Evolutionary conservation across 2,329 filamentous ascomycete genomes (phyloP).

Genomic region (Colletotrichum phormii): DNA sequence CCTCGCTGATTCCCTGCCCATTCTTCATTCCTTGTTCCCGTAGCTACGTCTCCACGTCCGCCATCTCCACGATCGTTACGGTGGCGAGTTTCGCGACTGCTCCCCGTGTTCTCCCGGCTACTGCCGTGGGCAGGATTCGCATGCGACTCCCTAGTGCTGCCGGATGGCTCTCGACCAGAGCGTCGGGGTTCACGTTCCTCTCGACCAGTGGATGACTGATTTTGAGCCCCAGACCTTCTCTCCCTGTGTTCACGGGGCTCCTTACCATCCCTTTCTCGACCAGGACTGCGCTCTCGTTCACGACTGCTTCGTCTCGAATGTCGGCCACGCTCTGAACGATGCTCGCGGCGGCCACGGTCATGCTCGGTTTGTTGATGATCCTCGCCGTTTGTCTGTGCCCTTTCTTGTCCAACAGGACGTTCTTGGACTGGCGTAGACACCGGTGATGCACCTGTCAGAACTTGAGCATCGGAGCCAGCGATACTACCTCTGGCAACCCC

Average conservation of each 20-base stretch:
- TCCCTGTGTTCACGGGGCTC: conserved; percentile 59
- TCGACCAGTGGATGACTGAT: conserved; percentile 38
- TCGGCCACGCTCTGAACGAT: conserved; percentile 54
- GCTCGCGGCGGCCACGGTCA: conserved; percentile 57
- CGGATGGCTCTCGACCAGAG: conserved; percentile 36
- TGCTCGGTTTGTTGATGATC: conserved; percentile 55
- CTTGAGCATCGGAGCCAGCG: conserved; percentile 67
- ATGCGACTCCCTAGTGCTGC: conserved; percentile 29
- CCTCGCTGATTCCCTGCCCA: conserved; percentile 35
- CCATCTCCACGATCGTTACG: conserved; percentile 44
- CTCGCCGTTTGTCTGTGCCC: conserved; percentile 48
- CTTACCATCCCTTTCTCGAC: conserved; percentile 59
- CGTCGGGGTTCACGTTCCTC: conserved; percentile 43
- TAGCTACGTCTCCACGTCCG: conserved; percentile 23
- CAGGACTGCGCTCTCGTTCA: conserved; percentile 59
- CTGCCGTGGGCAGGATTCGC: conserved; percentile 41
- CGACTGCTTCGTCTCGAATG: conserved; percentile 53
- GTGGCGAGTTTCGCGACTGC: conserved; percentile 41
- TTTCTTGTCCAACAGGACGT: conserved; percentile 53
- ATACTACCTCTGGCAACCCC: conserved; percentile 55
- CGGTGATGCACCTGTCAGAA: conserved; percentile 65
- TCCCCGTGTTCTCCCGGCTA: conserved; percentile 17
- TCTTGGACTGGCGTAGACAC: conserved; percentile 62
- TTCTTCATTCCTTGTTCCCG: conserved; percentile 44
- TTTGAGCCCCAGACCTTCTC: conserved; percentile 48